Base-by-base conservation (phyloP, 352 stramenopile species). In the Aphanomyces invadans region DNA sequence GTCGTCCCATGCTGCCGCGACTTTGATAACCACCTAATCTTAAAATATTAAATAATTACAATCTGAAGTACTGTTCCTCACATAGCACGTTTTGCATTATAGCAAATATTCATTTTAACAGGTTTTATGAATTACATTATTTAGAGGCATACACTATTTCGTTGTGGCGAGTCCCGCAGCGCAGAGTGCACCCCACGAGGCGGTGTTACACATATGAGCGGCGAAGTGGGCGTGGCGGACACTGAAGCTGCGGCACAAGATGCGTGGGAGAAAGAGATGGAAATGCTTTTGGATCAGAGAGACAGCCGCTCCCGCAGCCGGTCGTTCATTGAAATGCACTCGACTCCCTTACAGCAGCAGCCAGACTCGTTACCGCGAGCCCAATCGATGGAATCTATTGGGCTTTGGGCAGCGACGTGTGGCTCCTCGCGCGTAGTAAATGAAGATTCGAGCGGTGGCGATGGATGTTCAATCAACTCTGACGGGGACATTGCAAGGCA, bases 221-320 rank as follows among this genome's bases (percentile, higher is more conserved):
- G 62, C 25, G 76, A 83, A 25, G 80, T 86, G 36, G 72, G 12
- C 19, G 49, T 26, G 49, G 44, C 44, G 44, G 44, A 9, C 9
- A 19, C 44, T 23, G 60, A 78, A 11, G 77, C 80, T 12, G 74
- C 70, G 19, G 77, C 74, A 7, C 78, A 88, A 55, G 73, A 69
- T 51, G 74, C 71, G 29, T 94, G 85, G 85, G 85, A 94, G 69
- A 70, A 69, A 15, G 85, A 94, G 72, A 94, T 94, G 85, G 85
- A 94, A 71, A 74, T 75, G 31, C 78, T 80, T 15, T 82, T 94
- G 25, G 73, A 90, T 42, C 73, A 74, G 65, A 80, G 85, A 63
- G 85, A 67, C 28, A 67, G 83, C 0, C 83, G 85, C 54, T 87
- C 81, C 57, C 83, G 85, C 51, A 91, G 81, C 46, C 83, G 81